These are phyloP conservation scores for Phaeosphaeriaceae sp. DNA, from an alignment of 2,329 filamentous ascomycete species.

Conservation along the genomic window DNA sequence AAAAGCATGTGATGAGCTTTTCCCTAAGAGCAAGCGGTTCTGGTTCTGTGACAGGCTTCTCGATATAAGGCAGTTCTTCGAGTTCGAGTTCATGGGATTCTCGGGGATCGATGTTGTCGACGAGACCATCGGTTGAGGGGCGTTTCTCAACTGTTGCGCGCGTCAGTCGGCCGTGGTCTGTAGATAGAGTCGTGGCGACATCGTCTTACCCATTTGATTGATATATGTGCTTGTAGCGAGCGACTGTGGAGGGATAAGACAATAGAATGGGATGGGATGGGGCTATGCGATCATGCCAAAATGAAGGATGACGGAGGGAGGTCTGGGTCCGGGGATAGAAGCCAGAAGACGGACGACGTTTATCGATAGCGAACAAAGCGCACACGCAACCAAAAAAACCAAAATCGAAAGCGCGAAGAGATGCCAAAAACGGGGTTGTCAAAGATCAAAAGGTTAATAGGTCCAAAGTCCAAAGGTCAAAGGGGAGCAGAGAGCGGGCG, in stretches of 20 bases:
- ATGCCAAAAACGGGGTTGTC: not conserved
- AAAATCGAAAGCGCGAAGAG: not conserved
- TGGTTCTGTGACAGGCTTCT: slow-evolving; percentile 34
- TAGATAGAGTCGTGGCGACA: no score
- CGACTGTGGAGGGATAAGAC: slow-evolving; percentile 19
- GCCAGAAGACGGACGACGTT: no score
- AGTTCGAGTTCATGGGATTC: slow-evolving; percentile 42
- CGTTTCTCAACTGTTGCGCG: slow-evolving; percentile 43
- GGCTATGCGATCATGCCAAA: slow-evolving; percentile 38
- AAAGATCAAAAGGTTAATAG: not conserved
- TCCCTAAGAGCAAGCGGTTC: slow-evolving; percentile 41
- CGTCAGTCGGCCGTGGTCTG: slow-evolving; percentile 25
- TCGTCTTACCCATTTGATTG: slow-evolving; percentile 39
- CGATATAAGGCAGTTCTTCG: slow-evolving; percentile 44
- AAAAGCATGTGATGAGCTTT: slow-evolving; percentile 47
- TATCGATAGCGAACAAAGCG: no score
- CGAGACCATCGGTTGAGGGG: slow-evolving; percentile 46
- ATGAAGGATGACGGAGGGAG: slow-evolving; percentile 17
- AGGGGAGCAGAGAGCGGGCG: no score
- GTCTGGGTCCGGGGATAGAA: slow-evolving; percentile 17
- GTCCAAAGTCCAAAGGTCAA: not conserved
- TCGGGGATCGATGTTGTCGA: slow-evolving; percentile 47
- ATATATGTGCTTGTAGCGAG: slow-evolving; percentile 29
- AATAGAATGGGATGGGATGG: not conserved
- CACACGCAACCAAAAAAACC: not conserved